Conservation (phyloP, 495 filamentous ascomycete genomes). For the Talaromyces wortmannii region DNA sequence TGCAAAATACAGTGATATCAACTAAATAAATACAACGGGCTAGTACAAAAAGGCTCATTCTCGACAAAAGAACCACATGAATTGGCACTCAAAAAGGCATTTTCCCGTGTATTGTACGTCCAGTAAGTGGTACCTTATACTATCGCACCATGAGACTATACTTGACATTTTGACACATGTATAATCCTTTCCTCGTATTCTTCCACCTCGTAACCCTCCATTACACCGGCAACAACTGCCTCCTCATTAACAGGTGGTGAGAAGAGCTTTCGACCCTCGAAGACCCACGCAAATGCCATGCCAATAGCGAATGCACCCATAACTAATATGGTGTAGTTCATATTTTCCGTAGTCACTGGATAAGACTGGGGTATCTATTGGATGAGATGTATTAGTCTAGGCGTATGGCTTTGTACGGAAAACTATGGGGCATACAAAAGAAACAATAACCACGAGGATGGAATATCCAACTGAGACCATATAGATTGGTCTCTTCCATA, state of each 20-base stretch:
- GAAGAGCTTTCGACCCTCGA: neutral
- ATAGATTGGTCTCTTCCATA: neutral
- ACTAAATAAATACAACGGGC: no score
- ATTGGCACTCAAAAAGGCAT: no score
- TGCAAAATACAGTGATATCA: no score
- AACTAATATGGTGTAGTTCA: slow-evolving; percentile 5
- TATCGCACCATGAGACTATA: neutral
- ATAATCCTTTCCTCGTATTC: neutral
- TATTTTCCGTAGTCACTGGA: neutral
- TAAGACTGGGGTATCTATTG: slow-evolving; percentile 3
- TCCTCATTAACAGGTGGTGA: neutral
- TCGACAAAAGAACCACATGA: no score
- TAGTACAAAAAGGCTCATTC: no score
- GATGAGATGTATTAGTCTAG: no score
- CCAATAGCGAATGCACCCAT: neutral
- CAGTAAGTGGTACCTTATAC: neutral
- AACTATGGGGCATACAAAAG: neutral
- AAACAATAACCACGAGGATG: neutral
- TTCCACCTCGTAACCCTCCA: neutral
- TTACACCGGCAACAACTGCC: neutral
- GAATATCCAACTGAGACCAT: neutral
- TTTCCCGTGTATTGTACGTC: no score
- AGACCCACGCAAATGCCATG: neutral
- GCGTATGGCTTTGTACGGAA: no score
- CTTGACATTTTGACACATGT: neutral